phyloP scores from a whole-genome alignment of 2,329 filamentous ascomycete genomes.

The Botryotinia globosa region DNA sequence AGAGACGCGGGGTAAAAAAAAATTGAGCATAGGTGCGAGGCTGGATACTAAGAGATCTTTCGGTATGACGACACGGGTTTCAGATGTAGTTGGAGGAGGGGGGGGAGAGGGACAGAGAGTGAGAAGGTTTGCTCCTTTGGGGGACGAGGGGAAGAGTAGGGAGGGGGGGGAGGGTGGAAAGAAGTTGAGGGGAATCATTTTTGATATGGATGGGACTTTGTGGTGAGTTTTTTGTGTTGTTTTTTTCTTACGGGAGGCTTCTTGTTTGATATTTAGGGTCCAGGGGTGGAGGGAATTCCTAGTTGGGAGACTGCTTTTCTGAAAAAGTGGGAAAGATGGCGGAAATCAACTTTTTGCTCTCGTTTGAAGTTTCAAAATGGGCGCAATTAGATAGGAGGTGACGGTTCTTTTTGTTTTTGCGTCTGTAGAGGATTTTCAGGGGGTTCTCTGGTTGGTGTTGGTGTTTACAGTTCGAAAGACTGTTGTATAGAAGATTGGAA shows the following conservation, averaged over 20 bases:
- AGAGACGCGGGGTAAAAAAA: too few relatives aligned
- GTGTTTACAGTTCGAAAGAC: background rate
- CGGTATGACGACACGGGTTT: background rate
- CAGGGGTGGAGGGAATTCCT: background rate
- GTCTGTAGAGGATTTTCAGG: background rate
- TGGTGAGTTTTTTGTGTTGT: constrained; percentile 58
- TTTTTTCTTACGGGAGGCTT: background rate
- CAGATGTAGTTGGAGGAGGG: background rate
- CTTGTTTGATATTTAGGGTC: background rate
- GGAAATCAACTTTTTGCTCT: constrained; percentile 53
- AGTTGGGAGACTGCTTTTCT: constrained; percentile 18
- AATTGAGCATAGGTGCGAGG: background rate
- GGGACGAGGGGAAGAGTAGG: constrained; percentile 32
- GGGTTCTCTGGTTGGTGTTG: background rate
- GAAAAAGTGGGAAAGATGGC: constrained; percentile 39
- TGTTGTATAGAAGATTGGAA: background rate
- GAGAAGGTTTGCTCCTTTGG: constrained; percentile 56
- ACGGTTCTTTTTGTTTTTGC: background rate
- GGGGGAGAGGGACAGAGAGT: background rate
- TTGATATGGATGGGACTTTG: constrained; percentile 93
- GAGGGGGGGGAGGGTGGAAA: constrained; percentile 36
- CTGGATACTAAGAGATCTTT: background rate
- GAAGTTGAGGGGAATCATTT: constrained; percentile 63
- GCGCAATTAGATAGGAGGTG: background rate
- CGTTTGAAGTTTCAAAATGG: background rate